Conservation (phyloP, 345 rosid genomes). For the Syzygium grande region DNA sequence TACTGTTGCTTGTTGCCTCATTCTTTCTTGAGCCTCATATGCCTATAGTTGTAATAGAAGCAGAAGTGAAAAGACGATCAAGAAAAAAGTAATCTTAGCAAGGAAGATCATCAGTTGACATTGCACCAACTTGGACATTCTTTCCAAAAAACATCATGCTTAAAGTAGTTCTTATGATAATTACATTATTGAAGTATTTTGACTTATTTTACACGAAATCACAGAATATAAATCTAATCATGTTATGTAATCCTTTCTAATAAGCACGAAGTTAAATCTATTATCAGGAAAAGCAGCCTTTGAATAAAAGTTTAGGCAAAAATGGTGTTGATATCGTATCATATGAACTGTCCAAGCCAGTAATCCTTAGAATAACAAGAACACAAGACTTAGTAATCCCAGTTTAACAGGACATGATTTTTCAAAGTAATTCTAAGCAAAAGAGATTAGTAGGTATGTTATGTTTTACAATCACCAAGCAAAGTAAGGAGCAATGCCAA, state of each 20-base stretch:
- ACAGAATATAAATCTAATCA: background rate
- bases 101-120: background rate
- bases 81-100: background rate
- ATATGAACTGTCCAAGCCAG: background rate
- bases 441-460: background rate
- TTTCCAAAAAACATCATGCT: background rate
- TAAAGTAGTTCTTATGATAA: background rate
- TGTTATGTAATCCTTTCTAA: background rate
- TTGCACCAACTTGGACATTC: background rate
- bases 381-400: background rate
- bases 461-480: background rate
- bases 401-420: background rate
- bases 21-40: conserved; percentile 72
- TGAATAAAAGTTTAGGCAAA: background rate
- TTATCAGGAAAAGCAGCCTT: background rate
- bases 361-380: background rate
- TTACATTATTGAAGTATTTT: background rate
- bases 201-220: background rate
- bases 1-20: conserved; percentile 52
- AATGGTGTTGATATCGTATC: background rate
- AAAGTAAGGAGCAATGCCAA: background rate
- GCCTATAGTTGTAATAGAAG: conserved; percentile 28
- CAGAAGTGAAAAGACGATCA: background rate
- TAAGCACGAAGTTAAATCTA: background rate
- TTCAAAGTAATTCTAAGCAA: background rate